Conservation (phyloP, 176 grass and related monocot genomes). For the Juncus effusus region DNA sequence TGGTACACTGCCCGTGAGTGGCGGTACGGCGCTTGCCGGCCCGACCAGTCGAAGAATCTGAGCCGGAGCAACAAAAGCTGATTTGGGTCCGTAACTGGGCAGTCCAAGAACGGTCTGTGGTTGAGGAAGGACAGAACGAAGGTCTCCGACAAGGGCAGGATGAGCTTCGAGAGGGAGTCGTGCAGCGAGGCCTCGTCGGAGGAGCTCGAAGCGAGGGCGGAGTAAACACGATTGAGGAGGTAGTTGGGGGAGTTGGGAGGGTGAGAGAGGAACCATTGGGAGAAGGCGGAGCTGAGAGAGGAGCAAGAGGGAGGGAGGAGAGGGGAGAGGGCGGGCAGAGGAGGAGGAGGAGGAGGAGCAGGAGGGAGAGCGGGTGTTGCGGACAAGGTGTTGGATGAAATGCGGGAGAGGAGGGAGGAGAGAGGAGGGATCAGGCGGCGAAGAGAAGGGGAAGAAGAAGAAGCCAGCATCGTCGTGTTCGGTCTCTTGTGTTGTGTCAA, state of each 20-base stretch:
- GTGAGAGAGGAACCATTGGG: conserved; percentile 53
- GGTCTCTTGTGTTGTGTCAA: neutral
- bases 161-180: conserved; percentile 21
- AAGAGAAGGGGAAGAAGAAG: neutral
- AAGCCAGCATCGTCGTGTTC: too few relatives aligned
- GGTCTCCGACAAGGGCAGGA: conserved; percentile 44
- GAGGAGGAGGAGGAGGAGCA: conserved; percentile 1
- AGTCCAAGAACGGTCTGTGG: conserved; percentile 32
- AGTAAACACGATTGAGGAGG: conserved; percentile 72
- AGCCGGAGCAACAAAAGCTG: conserved; percentile 62
- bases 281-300: conserved; percentile 47
- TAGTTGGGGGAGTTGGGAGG: conserved; percentile 4
- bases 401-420: conserved; percentile 5
- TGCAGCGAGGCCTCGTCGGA: conserved; percentile 44
- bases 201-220: conserved; percentile 33
- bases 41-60: conserved; percentile 87
- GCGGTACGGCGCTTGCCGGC: conserved; percentile 41
- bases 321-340: conserved; percentile 4
- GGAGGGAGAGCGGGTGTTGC: neutral
- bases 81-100: conserved; percentile 20
- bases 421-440: neutral
- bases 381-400: conserved; percentile 29
- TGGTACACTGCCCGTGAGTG: conserved; percentile 69
- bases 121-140: conserved; percentile 52
- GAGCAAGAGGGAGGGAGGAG: conserved; percentile 21